These are phyloP conservation scores for Athelia sp. DNA, from an alignment of 1,284 basidiomycete genomes.

Conservation along the genomic window DNA sequence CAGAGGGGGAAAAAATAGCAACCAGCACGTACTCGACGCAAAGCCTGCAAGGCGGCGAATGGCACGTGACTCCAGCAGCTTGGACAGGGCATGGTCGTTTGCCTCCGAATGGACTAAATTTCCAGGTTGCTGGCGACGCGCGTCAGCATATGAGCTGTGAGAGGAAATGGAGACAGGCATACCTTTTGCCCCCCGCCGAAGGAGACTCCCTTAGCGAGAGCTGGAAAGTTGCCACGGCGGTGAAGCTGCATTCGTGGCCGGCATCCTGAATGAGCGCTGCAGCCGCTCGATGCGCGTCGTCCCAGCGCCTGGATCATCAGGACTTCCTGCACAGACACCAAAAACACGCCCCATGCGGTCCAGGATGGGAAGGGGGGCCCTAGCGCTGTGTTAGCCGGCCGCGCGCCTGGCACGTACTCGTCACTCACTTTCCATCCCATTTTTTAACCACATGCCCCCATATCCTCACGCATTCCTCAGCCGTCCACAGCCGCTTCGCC, in stretches of 20 bases:
- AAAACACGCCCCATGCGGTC: too few relatives aligned
- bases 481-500: too few relatives aligned
- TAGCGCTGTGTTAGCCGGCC: too few relatives aligned
- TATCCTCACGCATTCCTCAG: too few relatives aligned
- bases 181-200: slow-evolving; percentile 8
- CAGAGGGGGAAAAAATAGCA: neutral
- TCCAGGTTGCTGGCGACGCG: neutral
- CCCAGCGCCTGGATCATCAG: neutral
- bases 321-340: neutral
- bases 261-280: neutral
- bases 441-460: too few relatives aligned
- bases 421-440: too few relatives aligned
- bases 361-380: too few relatives aligned
- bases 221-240: slow-evolving; percentile 4
- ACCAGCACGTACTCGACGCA: neutral
- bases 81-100: neutral
- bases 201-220: slow-evolving; percentile 3
- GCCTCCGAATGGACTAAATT: neutral
- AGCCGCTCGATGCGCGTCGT: neutral
- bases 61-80: neutral
- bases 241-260: neutral
- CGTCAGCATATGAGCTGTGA: slow-evolving; percentile 2
- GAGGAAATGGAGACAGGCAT: neutral
- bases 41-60: neutral
- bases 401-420: too few relatives aligned